phyloP scores from a whole-genome alignment of 2,329 filamentous ascomycete species.

The Fusarium nygamai region DNA sequence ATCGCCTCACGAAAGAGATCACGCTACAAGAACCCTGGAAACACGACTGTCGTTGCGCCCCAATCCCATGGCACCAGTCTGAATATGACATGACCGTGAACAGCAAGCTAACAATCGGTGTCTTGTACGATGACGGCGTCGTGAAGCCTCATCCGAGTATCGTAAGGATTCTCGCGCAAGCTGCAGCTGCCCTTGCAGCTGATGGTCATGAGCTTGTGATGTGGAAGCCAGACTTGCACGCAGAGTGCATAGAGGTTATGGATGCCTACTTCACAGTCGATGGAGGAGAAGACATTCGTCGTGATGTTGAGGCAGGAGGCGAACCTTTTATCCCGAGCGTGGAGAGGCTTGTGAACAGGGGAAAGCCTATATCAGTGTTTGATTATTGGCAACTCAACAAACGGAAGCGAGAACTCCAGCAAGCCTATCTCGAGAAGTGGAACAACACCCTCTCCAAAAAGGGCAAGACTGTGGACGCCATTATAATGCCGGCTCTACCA shows the following conservation, averaged over 20 bases:
- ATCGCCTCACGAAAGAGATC: conserved; percentile 58
- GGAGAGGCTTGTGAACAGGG: conserved; percentile 63
- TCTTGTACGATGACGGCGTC: conserved; percentile 62
- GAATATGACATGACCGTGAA: conserved; percentile 53
- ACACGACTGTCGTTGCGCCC: conserved; percentile 62
- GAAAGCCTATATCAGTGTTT: conserved; percentile 66
- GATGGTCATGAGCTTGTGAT: conserved; percentile 64
- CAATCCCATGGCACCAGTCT: conserved; percentile 63
- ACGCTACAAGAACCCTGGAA: conserved; percentile 61
- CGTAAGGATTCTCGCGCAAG: conserved; percentile 54
- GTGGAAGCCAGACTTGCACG: conserved; percentile 63
- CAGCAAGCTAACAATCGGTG: conserved; percentile 59
- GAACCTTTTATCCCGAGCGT: conserved; percentile 70
- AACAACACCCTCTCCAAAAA: conserved; percentile 54
- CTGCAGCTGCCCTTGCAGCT: conserved; percentile 50
- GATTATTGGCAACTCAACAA: conserved; percentile 75
- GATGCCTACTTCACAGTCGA: conserved; percentile 71
- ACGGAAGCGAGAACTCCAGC: conserved; percentile 56
- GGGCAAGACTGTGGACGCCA: conserved; percentile 61
- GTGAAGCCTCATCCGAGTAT: conserved; percentile 66
- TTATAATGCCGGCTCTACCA: conserved; percentile 69
- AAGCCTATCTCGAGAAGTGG: conserved; percentile 67
- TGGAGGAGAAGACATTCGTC: conserved; percentile 70
- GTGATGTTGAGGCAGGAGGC: conserved; percentile 62
- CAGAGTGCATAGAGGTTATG: conserved; percentile 67